phyloP scores from a whole-genome alignment of 129 eudicot species.

The Ambrosia artemisiifolia region DNA sequence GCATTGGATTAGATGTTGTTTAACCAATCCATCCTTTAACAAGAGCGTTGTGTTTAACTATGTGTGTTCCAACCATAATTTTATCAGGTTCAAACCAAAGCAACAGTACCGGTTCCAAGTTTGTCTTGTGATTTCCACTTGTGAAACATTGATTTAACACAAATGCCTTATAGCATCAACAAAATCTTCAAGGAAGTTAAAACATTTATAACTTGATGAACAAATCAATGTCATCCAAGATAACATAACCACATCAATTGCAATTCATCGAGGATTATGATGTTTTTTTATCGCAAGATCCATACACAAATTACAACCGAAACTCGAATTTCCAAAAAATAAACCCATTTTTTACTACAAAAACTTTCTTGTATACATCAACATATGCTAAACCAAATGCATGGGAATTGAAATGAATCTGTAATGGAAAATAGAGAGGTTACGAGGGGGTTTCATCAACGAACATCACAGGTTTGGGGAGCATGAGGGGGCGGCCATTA shows the following conservation, averaged over 20 bases:
- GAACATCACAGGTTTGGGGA: constrained; percentile 34
- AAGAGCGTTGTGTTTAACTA: too few species aligned
- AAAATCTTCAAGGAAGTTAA: background rate
- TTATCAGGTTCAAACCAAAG: too few species aligned
- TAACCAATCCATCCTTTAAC: too few species aligned
- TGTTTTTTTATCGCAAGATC: background rate
- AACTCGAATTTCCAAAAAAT: too few species aligned
- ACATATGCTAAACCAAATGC: background rate
- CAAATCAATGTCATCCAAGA: background rate
- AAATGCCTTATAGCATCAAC: too few species aligned
- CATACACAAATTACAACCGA: too few species aligned
- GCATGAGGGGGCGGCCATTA: constrained; percentile 59
- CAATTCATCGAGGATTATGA: background rate
- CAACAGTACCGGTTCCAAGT: too few species aligned
- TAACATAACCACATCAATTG: background rate
- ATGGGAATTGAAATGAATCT: background rate
- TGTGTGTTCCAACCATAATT: too few species aligned
- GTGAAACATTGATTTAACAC: too few species aligned
- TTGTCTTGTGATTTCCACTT: too few species aligned
- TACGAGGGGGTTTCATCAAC: constrained; percentile 25
- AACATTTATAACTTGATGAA: background rate
- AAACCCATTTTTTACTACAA: background rate
- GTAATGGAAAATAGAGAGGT: background rate
- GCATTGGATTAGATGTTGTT: background rate
- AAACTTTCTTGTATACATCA: background rate